Evolutionary conservation across 106 monocot species (phyloP), one percentile per base, ranked within the genome.

Genomic region (Platanthera guangdongensis): DNA sequence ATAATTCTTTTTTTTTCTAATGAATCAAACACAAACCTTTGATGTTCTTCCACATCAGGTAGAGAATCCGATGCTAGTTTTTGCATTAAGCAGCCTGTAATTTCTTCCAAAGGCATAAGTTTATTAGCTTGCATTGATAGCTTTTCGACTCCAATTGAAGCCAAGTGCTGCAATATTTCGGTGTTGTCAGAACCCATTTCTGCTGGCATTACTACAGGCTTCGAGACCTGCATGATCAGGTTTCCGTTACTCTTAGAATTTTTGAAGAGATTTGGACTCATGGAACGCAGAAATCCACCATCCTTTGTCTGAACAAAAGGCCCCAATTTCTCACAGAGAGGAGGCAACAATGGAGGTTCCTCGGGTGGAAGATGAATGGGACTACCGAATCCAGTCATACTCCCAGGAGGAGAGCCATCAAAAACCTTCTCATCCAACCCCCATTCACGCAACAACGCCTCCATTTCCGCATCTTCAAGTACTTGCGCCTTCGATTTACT

Each of bases 41-140:
- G 86, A 85, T 22, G 74, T 68, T 74, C 55, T 48, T 86, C 89
- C 7, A 85, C 47, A 77, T 83, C 55, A 75, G 90, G 84, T 65
- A 79, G 30, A 83, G 89, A 76, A 45, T 96, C 93, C 93, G 93
- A 93, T 64, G 87, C 84, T 46, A 99, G 59, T 76, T 99, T 89
- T 53, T 92, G 91, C 85, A 99, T 90, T 4, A 89, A 90, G 55
- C 84, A 87, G 8, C 99, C 99, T 65, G 81, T 99, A 51, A 99
- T 78, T 81, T 94, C 92, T 85, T 94, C 99, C 76, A 99, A 81
- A 52, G 99, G 99, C 99, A 99, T 99, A 45, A 99, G 65, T 73
- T 92, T 92, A n/a, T 76, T 92, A 22, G 94, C 94, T 75, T 92
- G 94, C 83, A 79, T 83, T 9, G 94, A 92, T 5, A 99, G 78